A percentile compares a stretch with the other conserved stretches of the same genome.
These are phyloP conservation scores for Gaeumannomyces tritici DNA, from an alignment of 2,329 filamentous ascomycete species.

Conservation along the genomic window DNA sequence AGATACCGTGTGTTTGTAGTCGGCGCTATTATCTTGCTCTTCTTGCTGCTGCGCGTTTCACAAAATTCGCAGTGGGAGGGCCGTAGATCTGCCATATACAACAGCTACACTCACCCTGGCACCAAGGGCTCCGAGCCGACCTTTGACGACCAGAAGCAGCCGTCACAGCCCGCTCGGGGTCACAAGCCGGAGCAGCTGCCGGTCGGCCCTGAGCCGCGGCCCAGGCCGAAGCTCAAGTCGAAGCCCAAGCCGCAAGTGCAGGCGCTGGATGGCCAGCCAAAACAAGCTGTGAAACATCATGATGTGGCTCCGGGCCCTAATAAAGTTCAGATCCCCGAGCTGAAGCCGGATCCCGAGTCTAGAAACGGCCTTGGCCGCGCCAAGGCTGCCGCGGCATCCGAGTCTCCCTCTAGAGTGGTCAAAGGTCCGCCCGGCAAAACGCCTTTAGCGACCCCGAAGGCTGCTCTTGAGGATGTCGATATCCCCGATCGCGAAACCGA, in stretches of 20 bases:
- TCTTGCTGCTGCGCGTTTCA: constrained; percentile 42
- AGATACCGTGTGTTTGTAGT: constrained; percentile 52
- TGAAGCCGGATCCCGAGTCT: not conserved
- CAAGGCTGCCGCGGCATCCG: not conserved
- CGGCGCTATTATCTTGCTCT: constrained; percentile 42
- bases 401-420: not conserved
- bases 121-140: constrained; percentile 2
- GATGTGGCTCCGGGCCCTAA: not conserved
- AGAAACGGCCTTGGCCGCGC: not conserved
- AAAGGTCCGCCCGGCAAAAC: not conserved
- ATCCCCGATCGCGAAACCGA: constrained; percentile 12
- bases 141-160: not conserved
- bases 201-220: not conserved
- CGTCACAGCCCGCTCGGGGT: too few relatives aligned
- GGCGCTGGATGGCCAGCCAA: not conserved
- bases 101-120: constrained; percentile 5
- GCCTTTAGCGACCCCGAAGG: constrained; percentile 1
- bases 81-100: constrained; percentile 11
- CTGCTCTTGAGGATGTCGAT: not conserved
- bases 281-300: not conserved
- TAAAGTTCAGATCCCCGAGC: not conserved
- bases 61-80: constrained; percentile 27
- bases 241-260: not conserved
- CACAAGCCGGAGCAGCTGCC: constrained; percentile 5
- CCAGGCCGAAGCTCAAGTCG: constrained; percentile 1